Conservation (phyloP, 805 yeast genomes). For the Candida broadrunensis region DNA sequence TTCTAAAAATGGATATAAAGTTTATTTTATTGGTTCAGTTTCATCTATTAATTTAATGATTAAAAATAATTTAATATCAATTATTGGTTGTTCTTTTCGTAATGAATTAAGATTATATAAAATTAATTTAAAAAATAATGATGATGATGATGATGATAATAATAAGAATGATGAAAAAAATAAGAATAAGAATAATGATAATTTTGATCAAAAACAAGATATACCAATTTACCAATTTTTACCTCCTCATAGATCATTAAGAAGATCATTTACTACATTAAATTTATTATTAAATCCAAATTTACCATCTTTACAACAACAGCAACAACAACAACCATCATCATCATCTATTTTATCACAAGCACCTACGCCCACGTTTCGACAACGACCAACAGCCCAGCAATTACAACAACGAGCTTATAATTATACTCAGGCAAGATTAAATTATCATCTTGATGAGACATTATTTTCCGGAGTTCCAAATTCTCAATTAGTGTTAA, state of each 20-base stretch:
- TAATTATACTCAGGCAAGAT: no score
- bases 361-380: no score
- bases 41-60: slow-evolving; percentile 5
- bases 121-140: slow-evolving; percentile 9
- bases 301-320: no score
- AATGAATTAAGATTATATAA: slow-evolving; percentile 24
- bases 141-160: not conserved
- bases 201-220: not conserved
- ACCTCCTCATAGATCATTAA: not conserved
- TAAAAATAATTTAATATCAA: no score
- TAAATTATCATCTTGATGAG: no score
- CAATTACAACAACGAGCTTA: no score
- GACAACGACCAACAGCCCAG: no score
- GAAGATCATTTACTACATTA: not conserved
- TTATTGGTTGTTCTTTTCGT: slow-evolving; percentile 23
- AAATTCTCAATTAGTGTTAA: slow-evolving; percentile 1
- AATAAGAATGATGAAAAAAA: no score
- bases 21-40: slow-evolving; percentile 23
- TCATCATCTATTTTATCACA: no score
- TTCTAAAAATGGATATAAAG: slow-evolving; percentile 24
- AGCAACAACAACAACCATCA: no score
- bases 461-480: no score
- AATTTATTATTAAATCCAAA: not conserved
- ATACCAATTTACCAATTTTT: not conserved
- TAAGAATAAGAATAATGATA: not conserved